phyloP scores from a whole-genome alignment of 2,329 filamentous ascomycete genomes.

The Epichloe sylvatica region DNA sequence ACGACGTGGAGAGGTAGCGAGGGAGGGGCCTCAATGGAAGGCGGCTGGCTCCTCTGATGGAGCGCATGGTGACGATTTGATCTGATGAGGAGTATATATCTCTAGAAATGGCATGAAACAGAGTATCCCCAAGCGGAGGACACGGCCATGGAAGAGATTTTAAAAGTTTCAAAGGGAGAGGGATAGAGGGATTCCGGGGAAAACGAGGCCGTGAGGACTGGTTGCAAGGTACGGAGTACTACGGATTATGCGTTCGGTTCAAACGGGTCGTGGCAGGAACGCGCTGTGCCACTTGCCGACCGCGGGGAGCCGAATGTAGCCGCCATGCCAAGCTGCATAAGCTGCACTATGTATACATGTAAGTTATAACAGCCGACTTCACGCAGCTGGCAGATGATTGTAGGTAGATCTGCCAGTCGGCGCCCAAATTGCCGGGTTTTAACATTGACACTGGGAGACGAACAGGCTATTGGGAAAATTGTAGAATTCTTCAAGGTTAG shows the following conservation, averaged over 20 bases:
- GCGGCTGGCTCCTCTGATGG: conserved; percentile 37
- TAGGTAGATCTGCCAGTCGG: too few species aligned
- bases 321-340: conserved; percentile 2
- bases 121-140: conserved; percentile 1
- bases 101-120: conserved; percentile 6
- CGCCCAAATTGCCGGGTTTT: too few species aligned
- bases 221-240: too few species aligned
- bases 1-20: conserved; percentile 20
- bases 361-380: too few species aligned
- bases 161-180: too few species aligned
- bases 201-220: neutral
- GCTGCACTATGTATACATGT: too few species aligned
- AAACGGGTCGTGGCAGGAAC: neutral
- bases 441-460: too few species aligned
- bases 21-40: conserved; percentile 32
- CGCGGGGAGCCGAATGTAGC: conserved; percentile 22
- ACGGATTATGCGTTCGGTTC: neutral
- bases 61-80: conserved; percentile 32
- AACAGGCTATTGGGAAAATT: too few species aligned
- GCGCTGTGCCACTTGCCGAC: conserved; percentile 7
- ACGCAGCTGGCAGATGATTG: too few species aligned
- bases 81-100: neutral
- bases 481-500: too few species aligned
- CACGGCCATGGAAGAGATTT: neutral
- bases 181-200: neutral